Evolutionary conservation across 495 filamentous ascomycete genomes (phyloP).

Genomic region (Aspergillus indologenus): DNA sequence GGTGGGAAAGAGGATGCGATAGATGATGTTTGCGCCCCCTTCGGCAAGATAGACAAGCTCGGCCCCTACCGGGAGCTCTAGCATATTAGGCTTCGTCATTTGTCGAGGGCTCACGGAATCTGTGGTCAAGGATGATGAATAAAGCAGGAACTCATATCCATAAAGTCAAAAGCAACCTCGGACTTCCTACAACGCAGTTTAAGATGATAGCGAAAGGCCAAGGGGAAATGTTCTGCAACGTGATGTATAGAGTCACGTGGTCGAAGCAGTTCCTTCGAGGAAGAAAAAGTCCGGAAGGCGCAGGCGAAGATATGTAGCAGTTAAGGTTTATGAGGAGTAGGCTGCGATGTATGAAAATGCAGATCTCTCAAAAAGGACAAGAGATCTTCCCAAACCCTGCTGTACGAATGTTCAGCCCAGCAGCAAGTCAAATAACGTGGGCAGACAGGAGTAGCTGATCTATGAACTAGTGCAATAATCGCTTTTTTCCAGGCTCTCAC

Average conservation of each 20-base stretch:
- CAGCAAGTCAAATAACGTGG: conserved; percentile 1
- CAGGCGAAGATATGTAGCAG: neutral
- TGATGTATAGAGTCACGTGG: conserved; percentile 7
- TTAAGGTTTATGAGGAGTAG: neutral
- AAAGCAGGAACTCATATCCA: conserved; percentile 24
- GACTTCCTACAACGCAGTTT: conserved; percentile 9
- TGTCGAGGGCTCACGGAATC: conserved; percentile 18
- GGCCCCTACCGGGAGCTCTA: conserved; percentile 42
- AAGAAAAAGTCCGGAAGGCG: conserved; percentile 8
- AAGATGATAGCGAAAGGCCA: conserved; percentile 3
- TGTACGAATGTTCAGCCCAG: conserved; percentile 1
- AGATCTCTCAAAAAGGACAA: conserved; percentile 10
- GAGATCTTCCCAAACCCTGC: conserved; percentile 1
- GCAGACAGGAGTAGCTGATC: conserved; percentile 4
- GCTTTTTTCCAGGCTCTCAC: conserved; percentile 2
- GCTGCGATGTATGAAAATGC: conserved; percentile 6
- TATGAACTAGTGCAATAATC: conserved; percentile 7
- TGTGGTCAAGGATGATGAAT: conserved; percentile 9
- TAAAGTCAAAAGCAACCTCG: conserved; percentile 4
- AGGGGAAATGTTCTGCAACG: conserved; percentile 1
- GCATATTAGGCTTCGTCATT: conserved; percentile 39
- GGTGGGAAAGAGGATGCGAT: conserved; percentile 46
- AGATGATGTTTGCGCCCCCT: conserved; percentile 72
- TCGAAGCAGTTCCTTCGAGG: neutral
- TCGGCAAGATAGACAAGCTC: conserved; percentile 57